Evolutionary conservation across 2,329 filamentous ascomycete genomes (phyloP), one percentile per base, ranked within the genome.

Genomic region (Curvularia sp.): DNA sequence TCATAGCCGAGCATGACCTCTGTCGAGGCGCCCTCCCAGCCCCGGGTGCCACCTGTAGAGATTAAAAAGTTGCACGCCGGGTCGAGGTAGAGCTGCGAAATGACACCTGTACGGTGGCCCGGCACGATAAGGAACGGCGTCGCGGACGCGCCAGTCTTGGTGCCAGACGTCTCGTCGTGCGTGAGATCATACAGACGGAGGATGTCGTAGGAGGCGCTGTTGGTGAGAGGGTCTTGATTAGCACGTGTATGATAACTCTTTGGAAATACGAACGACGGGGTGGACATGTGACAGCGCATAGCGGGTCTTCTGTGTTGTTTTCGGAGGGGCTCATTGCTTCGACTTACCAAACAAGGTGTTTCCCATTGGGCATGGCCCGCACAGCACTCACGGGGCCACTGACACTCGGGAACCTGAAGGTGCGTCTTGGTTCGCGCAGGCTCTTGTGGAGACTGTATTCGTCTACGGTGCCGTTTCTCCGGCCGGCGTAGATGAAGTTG

Each of bases 51-150:
- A 4, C 92, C 93, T 0, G 92, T 91, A 1, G 91, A 94, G 33
- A 99, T 85, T 89, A 99, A 94, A 73, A 93, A 98, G 18, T 88
- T 85, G 74, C 92, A 94, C 0, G 92, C 91, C 4, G 91, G 91
- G 75, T 99, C 95, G 47, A 97, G 83, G 71, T 94, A 95, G 9
- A 98, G 80, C 60, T 90, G 88, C 0, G 90, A 92, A 42, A 97
- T 94, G 42, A 96, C 92, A 44, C 94, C 94, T 0, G 93, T 93
- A 15, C 92, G 83, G 72, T 90, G 95, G 0, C 95, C 95, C 0
- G 95, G 95, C 24, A 99, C 89, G 65, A 99, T 97, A n/a, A 97
- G 84, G 77, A 98, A 99, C 0, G 95, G 95, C 0, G 96, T 92
- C 4, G 66, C 66, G 0, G 89, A 88, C 0, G 91, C 91, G 73